Base-by-base conservation (phyloP, 345 rosid species). In the Eucalyptus marginata region DNA sequence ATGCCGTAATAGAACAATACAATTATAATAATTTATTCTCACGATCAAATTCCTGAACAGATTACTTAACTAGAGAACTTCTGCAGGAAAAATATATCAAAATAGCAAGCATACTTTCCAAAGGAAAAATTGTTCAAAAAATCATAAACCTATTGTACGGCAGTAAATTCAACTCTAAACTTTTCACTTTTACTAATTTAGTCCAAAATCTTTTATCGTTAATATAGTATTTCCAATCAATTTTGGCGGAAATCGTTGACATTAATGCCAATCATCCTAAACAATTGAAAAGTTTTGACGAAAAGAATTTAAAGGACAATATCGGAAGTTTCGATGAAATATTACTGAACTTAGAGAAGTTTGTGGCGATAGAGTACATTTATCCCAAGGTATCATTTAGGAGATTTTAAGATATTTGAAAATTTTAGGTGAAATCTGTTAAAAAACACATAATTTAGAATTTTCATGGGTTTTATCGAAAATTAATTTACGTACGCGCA, bases 231-330 rank as follows among this genome's bases (percentile, higher is more conserved):
- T 71, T 71, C 25, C 9, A 10, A 10, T 40, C 0, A 36, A 18
- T 36, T 71, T 71, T 71, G 13, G 3, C 2, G 0, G 0, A 71
- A 71, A 2, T 71, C 0, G 0, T 43, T 10, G 10, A 31, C 4
- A 10, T 71, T 11, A 3, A 18, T 0, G 2, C 7, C 25, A 4
- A 5, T 3, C 13, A 18, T 36, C 44, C 46, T 36, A 52, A 52
- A 52, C 10, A 52, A 52, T 52, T 52, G 25, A 52, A 52, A 3
- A 52, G 25, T 7, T 3, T 52, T 52, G 58, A 18, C 0, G 1
- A 18, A 36, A 71, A 18, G 27, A 71, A 36, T 6, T 71, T 5
- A 43, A 71, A 71, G 25, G 44, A 5, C 25, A 16, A 71, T 33
- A 71, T 71, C 13, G 2, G 25, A 33, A 71, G 44, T 71, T 71